A percentile compares a stretch with the other conserved stretches of the same genome.
These are phyloP conservation scores for Cydonia oblonga DNA, from an alignment of 331 rosid genomes.

Conservation along the genomic window DNA sequence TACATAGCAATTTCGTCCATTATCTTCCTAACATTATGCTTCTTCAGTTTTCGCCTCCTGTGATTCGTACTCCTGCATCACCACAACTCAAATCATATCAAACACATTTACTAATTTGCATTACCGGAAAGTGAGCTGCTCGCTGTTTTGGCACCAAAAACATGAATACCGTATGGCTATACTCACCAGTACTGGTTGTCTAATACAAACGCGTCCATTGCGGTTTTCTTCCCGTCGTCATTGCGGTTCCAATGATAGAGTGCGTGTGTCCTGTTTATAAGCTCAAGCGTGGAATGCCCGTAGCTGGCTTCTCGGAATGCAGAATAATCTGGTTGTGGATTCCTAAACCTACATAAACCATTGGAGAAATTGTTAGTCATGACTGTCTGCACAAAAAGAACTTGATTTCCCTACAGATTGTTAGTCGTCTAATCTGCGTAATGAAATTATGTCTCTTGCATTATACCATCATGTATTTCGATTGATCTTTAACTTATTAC, in stretches of 20 bases:
- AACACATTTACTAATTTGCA: background rate
- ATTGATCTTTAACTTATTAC: background rate
- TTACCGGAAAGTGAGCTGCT: background rate
- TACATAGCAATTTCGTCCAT: background rate
- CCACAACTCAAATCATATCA: slow-evolving; percentile 5
- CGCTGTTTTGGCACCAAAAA: background rate
- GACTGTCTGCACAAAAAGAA: background rate
- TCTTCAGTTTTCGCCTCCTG: slow-evolving; percentile 72
- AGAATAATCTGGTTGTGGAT: slow-evolving; percentile 93
- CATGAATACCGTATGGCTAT: background rate
- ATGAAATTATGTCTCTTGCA: background rate
- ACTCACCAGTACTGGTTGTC: slow-evolving; percentile 85
- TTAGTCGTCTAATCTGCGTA: background rate
- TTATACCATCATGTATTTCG: background rate
- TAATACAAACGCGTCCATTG: slow-evolving; percentile 54
- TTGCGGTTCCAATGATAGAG: slow-evolving; percentile 97
- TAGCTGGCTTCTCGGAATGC: slow-evolving; percentile 94
- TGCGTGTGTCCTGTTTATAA: slow-evolving; percentile 77
- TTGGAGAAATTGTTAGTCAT: background rate
- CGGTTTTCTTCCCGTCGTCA: slow-evolving; percentile 75
- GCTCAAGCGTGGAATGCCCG: slow-evolving; percentile 89
- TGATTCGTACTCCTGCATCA: slow-evolving; percentile 50
- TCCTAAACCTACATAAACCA: slow-evolving; percentile 45
- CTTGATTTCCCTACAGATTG: background rate
- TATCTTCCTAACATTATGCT: slow-evolving; percentile 19